Evolutionary conservation across 2,329 filamentous ascomycete species (phyloP), one percentile per base, ranked within the genome.

Genomic region (Talaromyces sp.): DNA sequence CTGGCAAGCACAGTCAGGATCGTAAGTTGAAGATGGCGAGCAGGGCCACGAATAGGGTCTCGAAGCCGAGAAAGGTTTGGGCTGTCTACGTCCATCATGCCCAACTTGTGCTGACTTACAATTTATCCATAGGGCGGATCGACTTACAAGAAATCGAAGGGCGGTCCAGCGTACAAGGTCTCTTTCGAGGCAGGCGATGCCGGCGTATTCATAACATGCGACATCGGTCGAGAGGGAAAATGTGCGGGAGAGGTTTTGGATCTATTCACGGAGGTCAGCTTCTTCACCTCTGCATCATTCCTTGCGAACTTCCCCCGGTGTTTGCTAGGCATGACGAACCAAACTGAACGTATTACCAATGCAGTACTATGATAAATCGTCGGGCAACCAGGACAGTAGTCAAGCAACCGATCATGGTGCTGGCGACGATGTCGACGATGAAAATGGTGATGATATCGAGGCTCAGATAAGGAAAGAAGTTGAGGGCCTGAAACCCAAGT

Each of bases 131-230:
- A 76, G 73, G 70, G 70, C 58, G 69, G 66, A 14, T 66, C 65
- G 56, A 72, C 70, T 66, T 76, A 72, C 67, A 69, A 66, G 37
- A 69, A 76, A 61, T 66, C 69, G 18, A 67, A 70, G 58, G 62
- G 54, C 48, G 63, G 65, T 46, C 69, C 69, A 63, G 35, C 42
- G 18, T 35, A 60, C 18, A 48, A 62, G 33, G 64, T 65, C 39
- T 66, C 61, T 25, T 70, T 81, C 58, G 76, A 79, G 62, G 70
- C 67, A 60, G 86, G 85, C 16, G 85, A 88, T 69, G 79, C 80
- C 58, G 86, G 86, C 11, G 85, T 88, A 31, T 87, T 86, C 78
- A 82, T 84, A 46, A 87, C 86, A 2, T 87, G 85, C 70, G 81
- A 84, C 64, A 84, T 84, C 75, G 84, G 84, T 64, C 83, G 80